phyloP scores from a whole-genome alignment of 768 basidiomycete genomes.

The Boletellus emodensis region DNA sequence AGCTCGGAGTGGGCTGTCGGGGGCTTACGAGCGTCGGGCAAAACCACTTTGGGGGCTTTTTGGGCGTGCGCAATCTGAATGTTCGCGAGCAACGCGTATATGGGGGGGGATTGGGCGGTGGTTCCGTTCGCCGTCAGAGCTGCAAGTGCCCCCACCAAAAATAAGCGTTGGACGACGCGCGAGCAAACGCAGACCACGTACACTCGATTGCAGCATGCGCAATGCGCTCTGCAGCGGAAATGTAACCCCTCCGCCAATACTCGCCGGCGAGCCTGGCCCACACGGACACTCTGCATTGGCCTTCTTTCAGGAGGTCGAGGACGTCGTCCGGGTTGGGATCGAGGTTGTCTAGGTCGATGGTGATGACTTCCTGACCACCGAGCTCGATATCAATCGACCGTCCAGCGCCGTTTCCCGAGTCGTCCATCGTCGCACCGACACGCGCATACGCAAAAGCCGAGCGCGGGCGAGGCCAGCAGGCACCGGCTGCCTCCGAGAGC shows the following conservation, averaged over 20 bases:
- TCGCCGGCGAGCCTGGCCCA: conserved; percentile 86
- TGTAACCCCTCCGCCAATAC: conserved; percentile 77
- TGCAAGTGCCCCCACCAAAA: conserved; percentile 16
- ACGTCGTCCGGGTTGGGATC: conserved; percentile 76
- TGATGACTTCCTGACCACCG: conserved; percentile 80
- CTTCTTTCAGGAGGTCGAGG: conserved; percentile 66
- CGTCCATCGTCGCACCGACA: conserved; percentile 12
- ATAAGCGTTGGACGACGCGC: background rate
- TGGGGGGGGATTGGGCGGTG: conserved; percentile 55
- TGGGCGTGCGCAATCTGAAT: conserved; percentile 77
- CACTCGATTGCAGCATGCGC: conserved; percentile 63
- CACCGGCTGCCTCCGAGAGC: too few relatives aligned
- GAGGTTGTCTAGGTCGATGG: conserved; percentile 84
- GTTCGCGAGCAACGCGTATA: conserved; percentile 82
- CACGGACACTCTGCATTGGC: conserved; percentile 64
- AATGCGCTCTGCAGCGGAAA: conserved; percentile 75
- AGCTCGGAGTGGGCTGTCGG: background rate
- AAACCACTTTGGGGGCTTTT: conserved; percentile 75
- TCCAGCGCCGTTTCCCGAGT: conserved; percentile 10
- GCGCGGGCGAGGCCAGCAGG: too few relatives aligned
- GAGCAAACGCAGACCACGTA: conserved; percentile 33
- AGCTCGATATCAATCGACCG: conserved; percentile 71
- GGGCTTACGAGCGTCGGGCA: conserved; percentile 67
- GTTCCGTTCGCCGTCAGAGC: conserved; percentile 51
- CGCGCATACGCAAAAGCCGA: too few relatives aligned